Conservation (phyloP, 1,284 basidiomycete species). For the Lignosus rhinocerotis region DNA sequence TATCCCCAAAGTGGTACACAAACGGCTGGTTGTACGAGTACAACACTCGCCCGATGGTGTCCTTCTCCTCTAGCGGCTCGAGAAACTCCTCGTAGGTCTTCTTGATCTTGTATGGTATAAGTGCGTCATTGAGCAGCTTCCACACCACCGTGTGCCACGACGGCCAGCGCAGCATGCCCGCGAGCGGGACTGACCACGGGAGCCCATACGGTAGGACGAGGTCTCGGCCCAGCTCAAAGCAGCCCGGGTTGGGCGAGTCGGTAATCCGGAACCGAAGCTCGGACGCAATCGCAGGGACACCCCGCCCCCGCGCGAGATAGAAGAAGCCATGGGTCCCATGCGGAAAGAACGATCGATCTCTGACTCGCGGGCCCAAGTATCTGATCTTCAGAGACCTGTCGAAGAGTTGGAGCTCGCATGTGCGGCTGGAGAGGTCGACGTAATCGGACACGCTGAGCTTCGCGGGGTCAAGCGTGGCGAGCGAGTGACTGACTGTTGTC, state of each 20-base stretch:
- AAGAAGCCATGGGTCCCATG: constrained; percentile 12
- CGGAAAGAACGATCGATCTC: constrained; percentile 13
- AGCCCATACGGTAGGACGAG: background rate
- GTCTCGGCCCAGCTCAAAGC: constrained; percentile 8
- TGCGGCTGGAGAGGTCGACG: background rate
- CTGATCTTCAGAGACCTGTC: background rate
- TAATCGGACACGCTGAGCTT: background rate
- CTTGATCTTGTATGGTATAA: background rate
- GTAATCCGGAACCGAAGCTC: constrained; percentile 12
- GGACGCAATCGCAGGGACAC: background rate
- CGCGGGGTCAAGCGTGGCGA: background rate
- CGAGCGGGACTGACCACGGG: constrained; percentile 4
- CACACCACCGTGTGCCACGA: background rate
- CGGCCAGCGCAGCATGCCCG: background rate
- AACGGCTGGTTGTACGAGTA: background rate
- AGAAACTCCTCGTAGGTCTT: background rate
- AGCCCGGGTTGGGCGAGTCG: background rate
- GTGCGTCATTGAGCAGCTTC: background rate
- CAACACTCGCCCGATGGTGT: background rate
- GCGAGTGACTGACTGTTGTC: background rate
- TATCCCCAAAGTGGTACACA: background rate
- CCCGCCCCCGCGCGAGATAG: constrained; percentile 3
- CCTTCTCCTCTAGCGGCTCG: background rate
- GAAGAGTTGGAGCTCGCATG: background rate
- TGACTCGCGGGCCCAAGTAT: background rate